Evolutionary conservation across 106 monocot genomes (phyloP), one percentile per base, ranked within the genome.

Genomic region (Narthecium ossifragum): DNA sequence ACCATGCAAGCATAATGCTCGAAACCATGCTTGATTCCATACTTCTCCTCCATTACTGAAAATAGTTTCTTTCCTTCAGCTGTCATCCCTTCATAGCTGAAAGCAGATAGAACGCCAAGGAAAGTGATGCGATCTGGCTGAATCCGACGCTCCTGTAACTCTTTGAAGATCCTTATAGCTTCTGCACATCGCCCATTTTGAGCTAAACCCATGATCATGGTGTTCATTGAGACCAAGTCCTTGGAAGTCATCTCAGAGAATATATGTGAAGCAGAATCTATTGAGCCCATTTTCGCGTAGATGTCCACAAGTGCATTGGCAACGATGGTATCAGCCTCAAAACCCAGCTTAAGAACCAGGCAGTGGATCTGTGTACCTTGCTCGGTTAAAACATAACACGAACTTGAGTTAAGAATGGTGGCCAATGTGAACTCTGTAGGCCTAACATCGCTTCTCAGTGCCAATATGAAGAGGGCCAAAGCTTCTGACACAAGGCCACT

Each of bases 371-470:
- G 82, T 30, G 53, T 46, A 25, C 73, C 73, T 8, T 75, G 76
- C 4, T 66, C 77, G 22, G 63, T 46, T 7, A 70, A 68, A 2
- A 50, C 55, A 46, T 65, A 74, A 73, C 74, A 75, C 12, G 82
- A 75, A 59, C 53, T 75, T 2, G 77, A 82, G 43, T 74, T 63
- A 50, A 91, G 51, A 53, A 91, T 77, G 55, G 62, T 74, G 2
- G 78, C 58, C 49, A 88, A 73, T 2, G 88, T 88, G 73, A 85
- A 80, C 46, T 82, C 80, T n/a, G 84, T 88, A 0, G 84, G 81
- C 50, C 31, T 61, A 47, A 88, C 18, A 22, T 41, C 64, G 18
- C 49, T 36, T 28, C 66, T 61, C 61, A 76, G 7, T 37, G 68
- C 67, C 32, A 45, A 36, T 10, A 69, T 41, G 54, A 88, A 81